Conservation (phyloP, 208 protist species). For the Blastocrithidia nonstop region DNA sequence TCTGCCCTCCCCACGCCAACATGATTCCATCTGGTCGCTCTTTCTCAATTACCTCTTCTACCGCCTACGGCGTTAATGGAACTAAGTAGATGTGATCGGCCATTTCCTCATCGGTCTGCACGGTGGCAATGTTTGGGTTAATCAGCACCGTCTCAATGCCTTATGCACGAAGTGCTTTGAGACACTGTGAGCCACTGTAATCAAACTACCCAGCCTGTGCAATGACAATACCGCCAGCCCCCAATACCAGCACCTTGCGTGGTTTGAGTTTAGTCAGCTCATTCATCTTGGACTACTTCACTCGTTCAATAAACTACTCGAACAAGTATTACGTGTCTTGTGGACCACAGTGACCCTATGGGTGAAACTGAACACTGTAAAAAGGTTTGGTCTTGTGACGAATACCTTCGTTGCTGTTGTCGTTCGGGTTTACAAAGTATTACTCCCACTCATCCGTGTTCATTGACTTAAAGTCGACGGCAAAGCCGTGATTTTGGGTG, state of each 20-base stretch:
- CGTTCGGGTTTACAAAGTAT: slow-evolving; percentile 96
- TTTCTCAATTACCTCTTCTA: slow-evolving; percentile 90
- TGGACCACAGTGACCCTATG: slow-evolving; percentile 93
- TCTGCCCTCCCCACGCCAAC: slow-evolving; percentile 96
- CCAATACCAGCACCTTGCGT: slow-evolving; percentile 88
- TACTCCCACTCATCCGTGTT: slow-evolving; percentile 86
- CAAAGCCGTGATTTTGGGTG: slow-evolving; percentile 97
- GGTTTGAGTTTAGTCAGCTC: slow-evolving; percentile 61
- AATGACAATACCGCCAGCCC: slow-evolving; percentile 93
- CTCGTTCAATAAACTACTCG: slow-evolving; percentile 86
- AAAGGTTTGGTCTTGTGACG: slow-evolving; percentile 91
- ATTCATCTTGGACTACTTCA: slow-evolving; percentile 58
- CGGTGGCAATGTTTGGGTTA: slow-evolving; percentile 99
- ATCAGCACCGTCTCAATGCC: slow-evolving; percentile 94
- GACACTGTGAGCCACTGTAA: slow-evolving; percentile 96
- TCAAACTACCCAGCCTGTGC: slow-evolving; percentile 99
- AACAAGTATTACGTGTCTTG: slow-evolving; percentile 97
- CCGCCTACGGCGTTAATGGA: slow-evolving; percentile 87
- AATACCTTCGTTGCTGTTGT: slow-evolving; percentile 95
- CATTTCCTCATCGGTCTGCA: slow-evolving; percentile 94
- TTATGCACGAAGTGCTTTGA: slow-evolving; percentile 98
- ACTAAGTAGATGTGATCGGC: slow-evolving; percentile 96
- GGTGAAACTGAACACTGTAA: slow-evolving; percentile 97
- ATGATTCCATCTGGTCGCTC: slow-evolving; percentile 93
- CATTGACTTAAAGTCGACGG: slow-evolving; percentile 88